A percentile compares a stretch with the other conserved stretches of the same genome.
Conservation (phyloP, 805 yeast genomes). For the Saturnispora ahearnii region DNA sequence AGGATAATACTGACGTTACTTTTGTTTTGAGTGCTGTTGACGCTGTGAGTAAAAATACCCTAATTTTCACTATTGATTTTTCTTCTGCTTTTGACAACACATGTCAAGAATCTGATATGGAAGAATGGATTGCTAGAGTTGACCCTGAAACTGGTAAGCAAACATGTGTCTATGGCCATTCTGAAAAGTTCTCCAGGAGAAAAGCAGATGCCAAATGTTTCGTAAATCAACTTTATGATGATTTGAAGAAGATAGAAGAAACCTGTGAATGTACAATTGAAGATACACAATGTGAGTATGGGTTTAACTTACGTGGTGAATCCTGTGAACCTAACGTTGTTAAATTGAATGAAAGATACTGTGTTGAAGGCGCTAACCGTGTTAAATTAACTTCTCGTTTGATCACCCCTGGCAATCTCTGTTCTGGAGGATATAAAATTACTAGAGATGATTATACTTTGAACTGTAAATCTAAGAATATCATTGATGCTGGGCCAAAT, state of each 20-base stretch:
- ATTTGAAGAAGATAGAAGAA: slow-evolving; percentile 39
- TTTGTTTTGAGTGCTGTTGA: slow-evolving; percentile 43
- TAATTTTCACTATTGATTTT: slow-evolving; percentile 42
- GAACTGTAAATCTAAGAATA: slow-evolving; percentile 29
- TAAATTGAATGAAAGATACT: slow-evolving; percentile 15
- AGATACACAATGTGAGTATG: slow-evolving; percentile 65
- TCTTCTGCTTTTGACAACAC: slow-evolving; percentile 40
- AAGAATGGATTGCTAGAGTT: slow-evolving; percentile 49
- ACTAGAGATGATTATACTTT: slow-evolving; percentile 22
- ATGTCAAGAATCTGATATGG: slow-evolving; percentile 49
- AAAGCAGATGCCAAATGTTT: slow-evolving; percentile 57
- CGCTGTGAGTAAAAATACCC: slow-evolving; percentile 12
- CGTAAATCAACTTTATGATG: slow-evolving; percentile 39
- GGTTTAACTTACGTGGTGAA: slow-evolving; percentile 34
- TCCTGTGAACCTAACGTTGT: slow-evolving; percentile 35
- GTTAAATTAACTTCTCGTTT: slow-evolving; percentile 20
- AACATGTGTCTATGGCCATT: slow-evolving; percentile 61
- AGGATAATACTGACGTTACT: slow-evolving; percentile 60
- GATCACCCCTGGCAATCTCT: slow-evolving; percentile 22
- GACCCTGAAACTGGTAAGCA: slow-evolving; percentile 27
- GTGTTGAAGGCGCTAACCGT: slow-evolving; percentile 16
- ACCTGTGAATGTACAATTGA: slow-evolving; percentile 53
- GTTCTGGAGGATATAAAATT: slow-evolving; percentile 20
- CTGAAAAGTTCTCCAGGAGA: slow-evolving; percentile 55
- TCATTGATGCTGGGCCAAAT: slow-evolving; percentile 11